Conservation (phyloP, 805 yeast genomes). For the Zygosaccharomyces siamensis region DNA sequence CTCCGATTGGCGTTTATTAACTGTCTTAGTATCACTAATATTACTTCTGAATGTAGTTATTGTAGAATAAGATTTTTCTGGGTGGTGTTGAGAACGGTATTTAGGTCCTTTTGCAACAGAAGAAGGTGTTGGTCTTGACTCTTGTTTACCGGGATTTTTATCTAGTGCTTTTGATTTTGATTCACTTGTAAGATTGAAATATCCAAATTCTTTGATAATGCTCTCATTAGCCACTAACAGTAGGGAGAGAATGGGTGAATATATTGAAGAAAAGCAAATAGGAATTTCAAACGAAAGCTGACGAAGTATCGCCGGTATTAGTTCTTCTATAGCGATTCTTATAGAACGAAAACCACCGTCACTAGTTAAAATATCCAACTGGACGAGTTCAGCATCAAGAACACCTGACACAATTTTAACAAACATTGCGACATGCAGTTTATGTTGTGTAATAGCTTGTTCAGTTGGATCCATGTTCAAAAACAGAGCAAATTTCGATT, state of each 20-base stretch:
- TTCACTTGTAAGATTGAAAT: background rate
- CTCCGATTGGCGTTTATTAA: background rate
- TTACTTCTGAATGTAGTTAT: constrained; percentile 33
- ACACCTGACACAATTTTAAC: constrained; percentile 39
- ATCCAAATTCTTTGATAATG: constrained; percentile 17
- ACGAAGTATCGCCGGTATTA: constrained; percentile 9
- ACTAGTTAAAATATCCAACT: constrained; percentile 15
- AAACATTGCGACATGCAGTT: constrained; percentile 46
- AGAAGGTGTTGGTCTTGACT: background rate
- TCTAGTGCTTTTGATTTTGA: background rate
- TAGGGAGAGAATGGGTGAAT: constrained; percentile 20
- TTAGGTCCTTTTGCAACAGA: background rate
- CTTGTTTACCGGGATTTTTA: background rate
- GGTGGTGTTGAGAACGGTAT: constrained; percentile 14
- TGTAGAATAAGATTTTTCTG: constrained; percentile 29
- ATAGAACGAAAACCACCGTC: constrained; percentile 8
- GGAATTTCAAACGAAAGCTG: constrained; percentile 17
- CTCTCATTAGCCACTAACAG: constrained; percentile 22
- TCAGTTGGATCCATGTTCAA: constrained; percentile 50
- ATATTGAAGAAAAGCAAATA: constrained; percentile 24
- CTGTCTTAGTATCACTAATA: constrained; percentile 24
- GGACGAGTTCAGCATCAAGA: constrained; percentile 14
- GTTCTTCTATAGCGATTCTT: constrained; percentile 15
- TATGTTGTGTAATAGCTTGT: constrained; percentile 35
- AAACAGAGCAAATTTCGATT: constrained; percentile 61